Evolutionary conservation across 331 rosid species (phyloP).

Genomic region (Stylosanthes scabra): DNA sequence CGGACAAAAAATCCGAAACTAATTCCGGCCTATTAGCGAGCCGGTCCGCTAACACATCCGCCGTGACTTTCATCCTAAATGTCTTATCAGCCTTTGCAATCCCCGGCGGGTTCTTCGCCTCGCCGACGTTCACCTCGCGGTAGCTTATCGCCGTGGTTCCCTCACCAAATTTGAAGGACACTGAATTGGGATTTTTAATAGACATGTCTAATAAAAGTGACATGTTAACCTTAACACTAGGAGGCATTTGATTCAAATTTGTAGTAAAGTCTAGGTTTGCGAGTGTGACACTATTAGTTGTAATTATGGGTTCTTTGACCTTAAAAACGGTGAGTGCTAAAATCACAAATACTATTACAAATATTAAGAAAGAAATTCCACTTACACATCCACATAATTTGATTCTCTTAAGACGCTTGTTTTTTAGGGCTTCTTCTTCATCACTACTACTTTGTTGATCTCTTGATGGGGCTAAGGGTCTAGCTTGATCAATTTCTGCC

Average conservation of each 20-base stretch:
- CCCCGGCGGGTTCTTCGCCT: slow-evolving; percentile 51
- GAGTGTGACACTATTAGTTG: slow-evolving; percentile 49
- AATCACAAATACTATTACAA: slow-evolving; percentile 43
- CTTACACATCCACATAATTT: slow-evolving; percentile 49
- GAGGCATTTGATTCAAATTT: slow-evolving; percentile 20
- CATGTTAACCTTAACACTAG: slow-evolving; percentile 56
- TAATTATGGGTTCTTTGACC: slow-evolving; percentile 58
- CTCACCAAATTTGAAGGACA: slow-evolving; percentile 56
- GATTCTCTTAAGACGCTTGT: slow-evolving; percentile 34
- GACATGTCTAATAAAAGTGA: slow-evolving; percentile 53
- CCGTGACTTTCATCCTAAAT: slow-evolving; percentile 52
- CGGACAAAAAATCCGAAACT: slow-evolving; percentile 37
- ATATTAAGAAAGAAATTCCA: slow-evolving; percentile 25
- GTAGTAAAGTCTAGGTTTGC: slow-evolving; percentile 39
- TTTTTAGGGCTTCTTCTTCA: slow-evolving; percentile 29
- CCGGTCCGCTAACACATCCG: slow-evolving; percentile 45
- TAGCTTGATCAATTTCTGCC: slow-evolving; percentile 59
- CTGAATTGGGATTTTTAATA: slow-evolving; percentile 58
- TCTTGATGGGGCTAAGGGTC: slow-evolving; percentile 52
- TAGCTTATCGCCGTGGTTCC: slow-evolving; percentile 55
- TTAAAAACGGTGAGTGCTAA: slow-evolving; percentile 63
- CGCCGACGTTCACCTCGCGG: slow-evolving; percentile 47
- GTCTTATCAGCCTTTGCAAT: slow-evolving; percentile 52
- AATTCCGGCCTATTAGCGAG: slow-evolving; percentile 45
- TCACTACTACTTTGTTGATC: slow-evolving; percentile 34